Conservation (phyloP, 345 rosid species). For the Brassica incana region DNA sequence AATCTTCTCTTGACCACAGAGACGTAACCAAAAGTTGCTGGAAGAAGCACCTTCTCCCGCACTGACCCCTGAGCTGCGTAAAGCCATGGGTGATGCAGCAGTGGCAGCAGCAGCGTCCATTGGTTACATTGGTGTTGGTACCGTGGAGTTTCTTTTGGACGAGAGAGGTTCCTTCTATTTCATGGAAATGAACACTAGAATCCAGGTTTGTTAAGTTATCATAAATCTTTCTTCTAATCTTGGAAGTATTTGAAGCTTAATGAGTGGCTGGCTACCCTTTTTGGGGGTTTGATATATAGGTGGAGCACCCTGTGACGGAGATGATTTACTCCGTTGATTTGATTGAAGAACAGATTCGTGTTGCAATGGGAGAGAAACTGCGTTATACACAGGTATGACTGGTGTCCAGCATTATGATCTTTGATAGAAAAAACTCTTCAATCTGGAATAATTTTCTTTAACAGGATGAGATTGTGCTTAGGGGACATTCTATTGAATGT, state of each 20-base stretch:
- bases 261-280: not conserved
- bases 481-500: constrained; percentile 97
- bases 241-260: not conserved
- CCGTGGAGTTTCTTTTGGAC: constrained; percentile 95
- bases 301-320: constrained; percentile 99
- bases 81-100: constrained; percentile 99
- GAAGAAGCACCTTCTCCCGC: constrained; percentile 99
- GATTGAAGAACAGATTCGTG: constrained; percentile 98
- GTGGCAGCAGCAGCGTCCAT: constrained; percentile 99
- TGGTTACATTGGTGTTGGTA: constrained; percentile 97
- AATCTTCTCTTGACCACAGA: constrained; percentile 46
- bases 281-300: constrained; percentile 47
- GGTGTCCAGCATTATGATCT: not conserved
- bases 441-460: constrained; percentile 3
- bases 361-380: constrained; percentile 96
- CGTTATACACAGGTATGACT: constrained; percentile 70
- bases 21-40: constrained; percentile 91
- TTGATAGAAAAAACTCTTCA: constrained; percentile 4
- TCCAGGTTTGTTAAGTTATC: constrained; percentile 59
- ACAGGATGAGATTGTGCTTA: constrained; percentile 93
- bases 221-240: not conserved
- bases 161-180: constrained; percentile 97
- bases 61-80: constrained; percentile 84
- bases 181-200: constrained; percentile 99
- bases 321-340: constrained; percentile 96